Base-by-base conservation (phyloP, 176 grass and related monocot species). In the Juncus inflexus region DNA sequence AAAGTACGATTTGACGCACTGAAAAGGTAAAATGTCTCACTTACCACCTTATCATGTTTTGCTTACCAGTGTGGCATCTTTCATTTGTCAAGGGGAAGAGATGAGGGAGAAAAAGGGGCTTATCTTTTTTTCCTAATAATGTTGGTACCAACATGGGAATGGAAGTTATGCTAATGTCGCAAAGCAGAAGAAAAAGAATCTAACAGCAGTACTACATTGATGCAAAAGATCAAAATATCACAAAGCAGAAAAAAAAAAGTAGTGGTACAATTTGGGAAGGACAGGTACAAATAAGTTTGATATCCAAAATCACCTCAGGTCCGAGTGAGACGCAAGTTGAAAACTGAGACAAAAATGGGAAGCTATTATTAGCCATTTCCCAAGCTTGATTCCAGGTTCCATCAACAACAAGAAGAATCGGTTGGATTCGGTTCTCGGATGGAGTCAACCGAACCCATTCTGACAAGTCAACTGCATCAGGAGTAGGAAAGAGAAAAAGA, bases 361-460 rank as follows among this genome's bases (percentile, higher is more conserved):
- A 37, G 56, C 67, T 70, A 13, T 70, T 70, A 70, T 70, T 43
- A 70, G 53, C 67, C 67, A 70, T 70, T 15, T 70, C 67, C 8
- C 9, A 70, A 12, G 67, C 67, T 40, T 70, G 67, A 70, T 51
- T 58, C 67, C 67, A 70, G 51, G 67, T 70, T 0, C 67, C 67
- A 57, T 70, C 67, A 2, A 70, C 67, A 70, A 70, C 52, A 28
- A 70, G 7, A 5, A 70, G 67, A 9, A 70, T 51, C 3, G 67
- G 67, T 12, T 70, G 36, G 42, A 51, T 58, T 12, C 67, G 67
- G 4, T 57, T 70, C 53, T 70, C 53, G 1, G 12, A 51, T 12
- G 67, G 67, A 10, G 53, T 70, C n/a, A 19, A 70, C 12, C 3
- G 67, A 40, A 58, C 67, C 67, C 67, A 70, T 40, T 70, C 67